These are phyloP conservation scores for Sphaerulina musiva DNA, from an alignment of 2,329 filamentous ascomycete genomes.

Conservation along the genomic window DNA sequence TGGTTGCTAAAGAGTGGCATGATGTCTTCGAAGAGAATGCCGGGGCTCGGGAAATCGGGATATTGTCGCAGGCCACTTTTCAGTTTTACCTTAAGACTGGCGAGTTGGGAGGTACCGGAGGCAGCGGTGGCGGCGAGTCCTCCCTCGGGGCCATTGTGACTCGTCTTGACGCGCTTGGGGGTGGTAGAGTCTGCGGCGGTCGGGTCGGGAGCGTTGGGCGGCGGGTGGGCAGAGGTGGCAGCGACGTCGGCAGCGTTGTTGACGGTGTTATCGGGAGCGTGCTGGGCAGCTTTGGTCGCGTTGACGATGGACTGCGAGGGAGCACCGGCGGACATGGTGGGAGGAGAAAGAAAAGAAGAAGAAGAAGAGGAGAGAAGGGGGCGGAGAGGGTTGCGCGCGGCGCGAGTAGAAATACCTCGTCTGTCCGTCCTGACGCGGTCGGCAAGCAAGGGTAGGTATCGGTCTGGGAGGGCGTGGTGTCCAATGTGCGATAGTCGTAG, in stretches of 20 bases:
- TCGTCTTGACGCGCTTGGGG: background rate
- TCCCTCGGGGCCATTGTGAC: constrained; percentile 42
- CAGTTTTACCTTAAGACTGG: constrained; percentile 61
- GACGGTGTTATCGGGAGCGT: constrained; percentile 5
- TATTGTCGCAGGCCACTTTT: constrained; percentile 71
- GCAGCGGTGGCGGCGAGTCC: constrained; percentile 44
- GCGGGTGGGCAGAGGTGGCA: constrained; percentile 26
- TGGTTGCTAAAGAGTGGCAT: constrained; percentile 87
- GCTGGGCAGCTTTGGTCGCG: constrained; percentile 9
- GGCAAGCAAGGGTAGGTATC: background rate
- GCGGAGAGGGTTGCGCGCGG: constrained; percentile 1
- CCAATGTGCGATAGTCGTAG: too few relatives aligned
- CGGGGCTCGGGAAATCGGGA: constrained; percentile 83
- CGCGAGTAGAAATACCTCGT: background rate
- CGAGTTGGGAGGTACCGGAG: constrained; percentile 37
- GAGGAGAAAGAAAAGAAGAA: constrained; percentile 3
- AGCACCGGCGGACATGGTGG: constrained; percentile 15
- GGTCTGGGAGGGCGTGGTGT: background rate
- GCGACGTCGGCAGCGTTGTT: constrained; percentile 19
- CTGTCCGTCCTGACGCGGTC: too few relatives aligned
- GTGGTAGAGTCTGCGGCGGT: constrained; percentile 15
- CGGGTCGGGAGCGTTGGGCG: constrained; percentile 24
- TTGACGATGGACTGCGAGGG: constrained; percentile 8
- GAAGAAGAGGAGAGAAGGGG: constrained; percentile 2
- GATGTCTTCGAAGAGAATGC: constrained; percentile 97